Percentiles rank a stretch among this genome's conserved stretches.
Conservation (phyloP, 768 basidiomycete species). For the Suillus placidus region DNA sequence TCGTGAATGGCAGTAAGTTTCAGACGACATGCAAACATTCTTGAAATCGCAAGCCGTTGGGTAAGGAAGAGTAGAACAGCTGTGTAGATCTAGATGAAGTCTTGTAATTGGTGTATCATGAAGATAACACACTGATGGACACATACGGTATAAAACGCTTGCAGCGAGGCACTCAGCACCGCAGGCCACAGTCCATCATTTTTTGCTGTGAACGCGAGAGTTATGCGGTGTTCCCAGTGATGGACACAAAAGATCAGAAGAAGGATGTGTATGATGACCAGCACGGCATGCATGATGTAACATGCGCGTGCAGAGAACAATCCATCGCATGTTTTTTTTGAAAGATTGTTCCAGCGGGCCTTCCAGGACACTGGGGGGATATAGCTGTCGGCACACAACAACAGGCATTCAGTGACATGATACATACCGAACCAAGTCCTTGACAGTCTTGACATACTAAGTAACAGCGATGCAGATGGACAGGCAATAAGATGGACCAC, state of each 20-base stretch:
- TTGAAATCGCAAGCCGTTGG: slow-evolving; percentile 16
- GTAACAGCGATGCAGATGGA: background rate
- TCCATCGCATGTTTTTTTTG: background rate
- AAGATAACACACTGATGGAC: background rate
- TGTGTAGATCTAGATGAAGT: slow-evolving; percentile 14
- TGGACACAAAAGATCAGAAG: slow-evolving; percentile 6
- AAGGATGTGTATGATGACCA: background rate
- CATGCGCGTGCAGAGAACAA: background rate
- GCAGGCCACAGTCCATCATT: background rate
- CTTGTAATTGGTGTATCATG: background rate
- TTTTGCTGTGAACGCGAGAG: background rate
- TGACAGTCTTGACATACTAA: background rate
- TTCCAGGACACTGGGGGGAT: background rate
- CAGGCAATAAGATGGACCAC: too few species aligned
- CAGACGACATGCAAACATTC: slow-evolving; percentile 8
- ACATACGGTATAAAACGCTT: slow-evolving; percentile 13
- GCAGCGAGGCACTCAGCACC: slow-evolving; percentile 7
- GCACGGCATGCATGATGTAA: background rate
- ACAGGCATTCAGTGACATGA: too few species aligned
- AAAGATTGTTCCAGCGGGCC: background rate
- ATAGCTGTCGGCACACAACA: background rate
- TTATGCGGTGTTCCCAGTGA: slow-evolving; percentile 10
- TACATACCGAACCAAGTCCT: background rate
- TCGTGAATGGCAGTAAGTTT: slow-evolving; percentile 21
- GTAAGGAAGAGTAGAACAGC: slow-evolving; percentile 17